These are phyloP conservation scores for Paramyrothecium sp. DNA, from an alignment of 2,329 filamentous ascomycete genomes.

Conservation along the genomic window DNA sequence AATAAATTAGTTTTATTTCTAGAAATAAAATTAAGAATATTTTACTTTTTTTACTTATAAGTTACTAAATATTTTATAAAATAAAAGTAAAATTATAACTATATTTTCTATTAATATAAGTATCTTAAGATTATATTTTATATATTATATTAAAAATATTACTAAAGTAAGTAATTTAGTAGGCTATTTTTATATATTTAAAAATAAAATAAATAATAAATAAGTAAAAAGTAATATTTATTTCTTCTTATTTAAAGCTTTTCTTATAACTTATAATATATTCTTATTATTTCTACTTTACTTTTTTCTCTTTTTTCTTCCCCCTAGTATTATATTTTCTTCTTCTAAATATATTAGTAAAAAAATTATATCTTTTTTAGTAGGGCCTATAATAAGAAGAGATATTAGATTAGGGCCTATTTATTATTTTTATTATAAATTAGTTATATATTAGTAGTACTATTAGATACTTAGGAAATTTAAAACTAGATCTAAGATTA, in stretches of 20 bases:
- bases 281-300: background rate
- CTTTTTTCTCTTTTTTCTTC: background rate
- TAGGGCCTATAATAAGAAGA: background rate
- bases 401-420: background rate
- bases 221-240: no score
- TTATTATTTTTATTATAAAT: background rate
- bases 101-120: background rate
- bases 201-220: background rate
- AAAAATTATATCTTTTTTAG: background rate
- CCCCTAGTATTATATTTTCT: background rate
- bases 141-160: background rate
- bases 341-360: background rate
- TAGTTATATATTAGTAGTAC: background rate
- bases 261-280: background rate
- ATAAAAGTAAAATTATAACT: no score
- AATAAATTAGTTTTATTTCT: background rate
- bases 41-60: no score
- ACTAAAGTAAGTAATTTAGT: no score
- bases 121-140: background rate
- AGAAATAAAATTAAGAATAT: background rate
- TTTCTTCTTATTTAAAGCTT: background rate
- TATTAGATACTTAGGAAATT: background rate
- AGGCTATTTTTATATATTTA: background rate
- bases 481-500: background rate
- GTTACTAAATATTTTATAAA: no score